Evolutionary conservation across 2,329 filamentous ascomycete genomes (phyloP), one percentile per base, ranked within the genome.

Genomic region (Penicillium sp.): DNA sequence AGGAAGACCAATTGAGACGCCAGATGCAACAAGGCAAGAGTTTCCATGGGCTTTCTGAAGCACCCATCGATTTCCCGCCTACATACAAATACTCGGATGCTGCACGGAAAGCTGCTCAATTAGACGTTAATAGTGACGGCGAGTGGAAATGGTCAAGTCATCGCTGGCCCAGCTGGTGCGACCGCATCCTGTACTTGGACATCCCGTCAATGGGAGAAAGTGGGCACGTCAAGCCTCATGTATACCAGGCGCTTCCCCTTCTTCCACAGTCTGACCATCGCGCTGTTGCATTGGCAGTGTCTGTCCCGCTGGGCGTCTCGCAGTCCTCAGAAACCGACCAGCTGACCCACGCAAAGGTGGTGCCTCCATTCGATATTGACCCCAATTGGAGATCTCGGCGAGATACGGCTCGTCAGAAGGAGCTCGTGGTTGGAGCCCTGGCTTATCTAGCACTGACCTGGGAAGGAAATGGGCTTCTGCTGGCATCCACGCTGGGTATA

Each of bases 111-210:
- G 66, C 62, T 1, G 57, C 52, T 11, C 35, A 41, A 23, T 30
- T 30, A 52, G 12, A 44, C 50, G 8, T 41, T 43, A 55, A 56
- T 13, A 37, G 11, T 16, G 33, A 26, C 28, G 64, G 74, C 3
- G 66, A 70, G 8, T 90, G 84, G 81, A 66, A 71, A 20, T 95
- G 88, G 76, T 85, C 88, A 6, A 70, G 72, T 40, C 85, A 93
- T 60, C 80, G 92, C 30, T 93, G 85, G 74, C 89, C 92, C 1
- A 82, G 82, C 55, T 96, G 90, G 92, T 95, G 88, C 55, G 92
- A 96, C 63, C 79, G 92, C 3, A 82, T 96, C 13, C 69, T 96
- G 13, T 96, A 80, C 62, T 70, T 90, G 2, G 77, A 83, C 35
- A 66, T 74, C 14, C 78, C 75, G 13, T 61, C 62, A 73, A 57